Base-by-base conservation (phyloP, 257 asterid genomes). In the Plantago major region DNA sequence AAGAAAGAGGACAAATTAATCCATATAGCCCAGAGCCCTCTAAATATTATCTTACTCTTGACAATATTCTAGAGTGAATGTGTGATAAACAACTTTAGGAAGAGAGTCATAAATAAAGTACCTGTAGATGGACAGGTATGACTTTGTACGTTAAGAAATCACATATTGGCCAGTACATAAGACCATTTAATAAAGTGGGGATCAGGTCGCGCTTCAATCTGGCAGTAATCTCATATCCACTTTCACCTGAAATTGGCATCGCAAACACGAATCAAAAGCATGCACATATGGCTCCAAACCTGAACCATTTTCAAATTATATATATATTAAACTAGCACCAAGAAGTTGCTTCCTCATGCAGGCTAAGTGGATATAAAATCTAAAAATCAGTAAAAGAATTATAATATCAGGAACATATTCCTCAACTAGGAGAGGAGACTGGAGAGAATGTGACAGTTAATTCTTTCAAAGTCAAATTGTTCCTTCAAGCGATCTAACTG, bases 41-140 rank as follows among this genome's bases (percentile, higher is more conserved):
- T 33, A 14, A 7, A 9, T 37, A 48, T 12, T 26, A 46, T 38
- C 26, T 22, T 22, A 22, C 26, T n/a, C 7, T 12, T 59, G 40
- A 33, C 6, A 33, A 33, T 33, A 33, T 33, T 33, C 40, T 33
- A 33, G 26, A 22, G 40, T 33, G 40, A 33, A 33, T 33, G 40
- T 33, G 40, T 33, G 40, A 48, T 9, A 43, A 38, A 59, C 50
- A 22, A 15, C 54, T 67, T 15, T 59, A 18, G 40, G 51, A 46
- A 59, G 40, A 42, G 49, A 55, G 64, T 60, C 10, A 38, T 17
- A 46, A n/a, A 38, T 17, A 46, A n/a, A 43, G 63, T 71, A 89
- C 98, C 96, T 86, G 94, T 48, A 91, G 80, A 75, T 81, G 95
- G 67, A 88, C 86, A 5, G 96, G 95, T 76, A 91, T 61, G 71